A percentile compares a stretch with the other conserved stretches of the same genome.
Evolutionary conservation across 1,284 basidiomycete genomes (phyloP).

Genomic region (Tetrapyrgos nigripes): DNA sequence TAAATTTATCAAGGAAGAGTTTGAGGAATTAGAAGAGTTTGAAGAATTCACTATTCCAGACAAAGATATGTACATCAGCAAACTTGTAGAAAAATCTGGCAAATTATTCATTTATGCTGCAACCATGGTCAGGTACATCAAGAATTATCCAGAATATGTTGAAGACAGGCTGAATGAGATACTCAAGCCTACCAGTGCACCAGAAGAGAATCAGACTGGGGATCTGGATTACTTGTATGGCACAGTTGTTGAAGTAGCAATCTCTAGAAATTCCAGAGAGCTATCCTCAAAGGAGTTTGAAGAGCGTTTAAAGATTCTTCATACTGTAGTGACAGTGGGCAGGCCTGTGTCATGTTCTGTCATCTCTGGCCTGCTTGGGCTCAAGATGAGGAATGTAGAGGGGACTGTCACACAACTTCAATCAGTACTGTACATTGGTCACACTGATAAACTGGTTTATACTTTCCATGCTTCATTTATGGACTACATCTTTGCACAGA

Average conservation of each 20-base stretch:
- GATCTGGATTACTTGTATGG: background rate
- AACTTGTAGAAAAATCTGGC: background rate
- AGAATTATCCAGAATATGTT: background rate
- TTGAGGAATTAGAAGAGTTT: no score
- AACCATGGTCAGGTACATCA: background rate
- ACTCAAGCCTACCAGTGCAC: background rate
- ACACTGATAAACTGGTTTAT: background rate
- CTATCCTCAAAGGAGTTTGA: background rate
- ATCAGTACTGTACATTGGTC: background rate
- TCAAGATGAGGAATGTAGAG: background rate
- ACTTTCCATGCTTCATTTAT: constrained; percentile 2
- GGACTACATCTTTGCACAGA: background rate
- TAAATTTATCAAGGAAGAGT: background rate
- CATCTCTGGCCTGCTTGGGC: background rate
- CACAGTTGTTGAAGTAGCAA: background rate
- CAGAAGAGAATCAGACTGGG: background rate
- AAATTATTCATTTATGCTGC: constrained; percentile 6
- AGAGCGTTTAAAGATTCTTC: background rate
- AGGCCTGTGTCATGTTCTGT: background rate
- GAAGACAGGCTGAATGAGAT: background rate
- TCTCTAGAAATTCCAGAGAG: background rate
- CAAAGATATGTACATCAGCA: background rate
- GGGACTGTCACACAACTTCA: background rate
- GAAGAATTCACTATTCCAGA: background rate
- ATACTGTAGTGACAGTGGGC: background rate